Conservation (phyloP, 2,329 filamentous ascomycete species). For the Neopestalotiopsis sp. region DNA sequence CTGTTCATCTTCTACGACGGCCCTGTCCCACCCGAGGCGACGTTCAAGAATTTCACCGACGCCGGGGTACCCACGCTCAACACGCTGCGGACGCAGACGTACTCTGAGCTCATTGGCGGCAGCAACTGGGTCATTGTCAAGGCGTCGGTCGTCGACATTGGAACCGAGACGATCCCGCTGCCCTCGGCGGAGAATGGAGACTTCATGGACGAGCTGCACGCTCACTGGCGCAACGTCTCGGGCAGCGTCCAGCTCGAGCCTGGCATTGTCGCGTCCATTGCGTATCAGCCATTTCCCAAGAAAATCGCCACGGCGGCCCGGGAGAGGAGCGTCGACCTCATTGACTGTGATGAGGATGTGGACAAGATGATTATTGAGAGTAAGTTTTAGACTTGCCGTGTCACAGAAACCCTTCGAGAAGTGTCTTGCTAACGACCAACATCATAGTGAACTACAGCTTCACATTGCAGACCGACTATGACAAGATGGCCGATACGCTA, state of each 20-base stretch:
- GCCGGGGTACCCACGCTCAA: slow-evolving; percentile 46
- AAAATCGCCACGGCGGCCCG: slow-evolving; percentile 38
- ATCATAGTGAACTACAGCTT: slow-evolving; percentile 44
- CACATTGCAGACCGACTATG: slow-evolving; percentile 33
- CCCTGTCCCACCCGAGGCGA: slow-evolving; percentile 50
- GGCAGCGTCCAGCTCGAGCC: slow-evolving; percentile 30
- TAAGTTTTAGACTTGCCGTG: neutral
- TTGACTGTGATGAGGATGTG: slow-evolving; percentile 42
- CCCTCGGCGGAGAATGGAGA: slow-evolving; percentile 31
- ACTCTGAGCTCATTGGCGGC: slow-evolving; percentile 49
- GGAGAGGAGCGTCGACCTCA: slow-evolving; percentile 41
- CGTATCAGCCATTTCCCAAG: slow-evolving; percentile 45
- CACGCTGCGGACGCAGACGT: slow-evolving; percentile 51
- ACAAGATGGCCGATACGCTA: slow-evolving; percentile 37
- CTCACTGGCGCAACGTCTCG: slow-evolving; percentile 38
- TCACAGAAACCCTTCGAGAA: neutral
- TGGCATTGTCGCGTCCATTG: slow-evolving; percentile 39
- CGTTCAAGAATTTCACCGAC: slow-evolving; percentile 62
- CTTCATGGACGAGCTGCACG: slow-evolving; percentile 38
- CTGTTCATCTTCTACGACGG: slow-evolving; percentile 70
- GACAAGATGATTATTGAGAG: slow-evolving; percentile 46
- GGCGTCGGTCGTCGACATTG: slow-evolving; percentile 38
- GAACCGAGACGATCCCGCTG: slow-evolving; percentile 42
- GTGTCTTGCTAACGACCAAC: neutral
- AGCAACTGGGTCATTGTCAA: slow-evolving; percentile 48